These are phyloP conservation scores for Penicillium sumatraense DNA, from an alignment of 2,329 filamentous ascomycete species.

Conservation along the genomic window DNA sequence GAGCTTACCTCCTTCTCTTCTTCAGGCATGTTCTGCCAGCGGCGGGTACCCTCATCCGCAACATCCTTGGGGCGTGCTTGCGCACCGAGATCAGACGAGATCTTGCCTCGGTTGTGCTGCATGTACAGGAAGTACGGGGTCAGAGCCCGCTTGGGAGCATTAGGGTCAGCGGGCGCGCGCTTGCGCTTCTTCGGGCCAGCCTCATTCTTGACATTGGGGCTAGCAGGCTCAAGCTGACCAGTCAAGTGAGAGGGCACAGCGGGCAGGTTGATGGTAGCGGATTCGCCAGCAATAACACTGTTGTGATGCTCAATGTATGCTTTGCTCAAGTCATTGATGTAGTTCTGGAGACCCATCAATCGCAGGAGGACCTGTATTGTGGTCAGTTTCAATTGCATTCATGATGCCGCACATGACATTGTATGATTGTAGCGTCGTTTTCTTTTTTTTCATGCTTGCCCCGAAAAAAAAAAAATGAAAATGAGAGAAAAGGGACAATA, in stretches of 20 bases:
- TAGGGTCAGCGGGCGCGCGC: conserved; percentile 84
- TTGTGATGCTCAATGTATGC: conserved; percentile 90
- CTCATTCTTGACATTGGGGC: conserved; percentile 47
- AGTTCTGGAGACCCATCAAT: conserved; percentile 76
- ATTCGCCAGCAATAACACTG: conserved; percentile 71
- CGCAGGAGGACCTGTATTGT: conserved; percentile 70
- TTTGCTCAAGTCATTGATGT: conserved; percentile 77
- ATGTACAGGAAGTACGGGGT: conserved; percentile 97
- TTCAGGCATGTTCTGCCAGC: conserved; percentile 79
- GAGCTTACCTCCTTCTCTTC: conserved; percentile 69
- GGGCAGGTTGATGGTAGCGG: conserved; percentile 58
- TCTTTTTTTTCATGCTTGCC: not conserved
- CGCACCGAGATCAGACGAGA: conserved; percentile 76
- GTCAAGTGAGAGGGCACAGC: conserved; percentile 39
- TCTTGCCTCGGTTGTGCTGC: conserved; percentile 81
- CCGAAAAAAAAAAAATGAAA: not conserved
- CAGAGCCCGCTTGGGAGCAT: conserved; percentile 90
- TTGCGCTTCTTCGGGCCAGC: conserved; percentile 83
- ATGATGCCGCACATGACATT: not conserved
- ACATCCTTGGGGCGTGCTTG: conserved; percentile 82
- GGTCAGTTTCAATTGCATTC: conserved; percentile 29
- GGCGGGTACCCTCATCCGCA: conserved; percentile 80
- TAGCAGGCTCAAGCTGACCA: conserved; percentile 46
- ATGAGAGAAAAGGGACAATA: not conserved
- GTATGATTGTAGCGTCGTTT: too few relatives aligned